Evolutionary conservation across 495 filamentous ascomycete species (phyloP), one percentile per base, ranked within the genome.

Genomic region (Hyaloscypha bicolor): DNA sequence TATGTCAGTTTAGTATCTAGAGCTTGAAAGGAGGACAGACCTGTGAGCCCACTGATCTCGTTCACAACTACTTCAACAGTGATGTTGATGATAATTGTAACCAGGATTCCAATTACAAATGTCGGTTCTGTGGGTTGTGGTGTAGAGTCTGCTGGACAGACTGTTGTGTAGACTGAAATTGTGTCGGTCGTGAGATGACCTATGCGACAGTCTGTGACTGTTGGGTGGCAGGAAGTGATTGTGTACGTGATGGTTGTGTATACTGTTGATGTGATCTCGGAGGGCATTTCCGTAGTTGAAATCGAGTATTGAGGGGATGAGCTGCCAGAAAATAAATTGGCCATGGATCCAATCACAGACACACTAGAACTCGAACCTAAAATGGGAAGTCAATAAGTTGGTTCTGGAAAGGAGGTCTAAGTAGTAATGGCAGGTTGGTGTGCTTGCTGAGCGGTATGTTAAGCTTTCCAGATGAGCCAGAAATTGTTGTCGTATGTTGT

Each of bases 61-160:
- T 55, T 29, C 2, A 55, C 25, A 29, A 21, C 3, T 6, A 55
- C 16, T 29, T 55, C 51, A 55, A 55, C 25, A 29, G 25, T 55
- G 51, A 55, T 55, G 25, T 55, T 3, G 19, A 55, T 55, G 19
- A 55, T 55, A n/a, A 55, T 3, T 55, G 51, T 55, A n/a, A 55
- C 51, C 51, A 55, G 51, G 25, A 55, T 29, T 55, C 51, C 51
- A 55, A 55, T 29, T 8, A 55, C 25, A 29, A 2, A n/a, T 21
- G 19, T 6, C 6, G 51, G 8, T 29, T 5, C 51, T 14, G 51
- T 5, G 1, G 51, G 51, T n/a, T 55, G 6, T 16, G 51, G 25
- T 5, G 25, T 21, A 37, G 35, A 37, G 8, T 5, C 19, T 11
- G 51, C 51, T 6, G 51, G 25, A 55, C 25, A 55, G 19, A 55